Evolutionary conservation across 75 land plant species (phyloP).

Genomic region (Picea glauca): DNA sequence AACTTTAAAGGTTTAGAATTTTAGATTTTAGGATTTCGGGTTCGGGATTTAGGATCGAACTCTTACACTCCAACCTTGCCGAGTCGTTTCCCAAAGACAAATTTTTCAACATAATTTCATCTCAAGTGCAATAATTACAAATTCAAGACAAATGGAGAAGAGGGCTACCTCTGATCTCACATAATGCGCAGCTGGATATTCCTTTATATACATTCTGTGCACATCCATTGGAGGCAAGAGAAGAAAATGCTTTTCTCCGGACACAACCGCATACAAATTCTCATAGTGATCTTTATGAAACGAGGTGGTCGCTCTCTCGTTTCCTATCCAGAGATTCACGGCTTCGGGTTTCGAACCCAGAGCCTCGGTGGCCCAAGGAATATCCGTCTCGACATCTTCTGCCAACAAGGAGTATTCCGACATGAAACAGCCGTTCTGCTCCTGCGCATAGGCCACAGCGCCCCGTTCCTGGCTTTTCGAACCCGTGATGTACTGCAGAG

Average conservation of each 20-base stretch:
- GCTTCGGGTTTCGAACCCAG: slow-evolving; percentile 79
- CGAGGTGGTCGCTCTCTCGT: slow-evolving; percentile 53
- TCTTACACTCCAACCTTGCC: too few species aligned
- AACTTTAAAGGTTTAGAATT: too few species aligned
- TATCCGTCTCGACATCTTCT: slow-evolving; percentile 56
- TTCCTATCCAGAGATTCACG: slow-evolving; percentile 91
- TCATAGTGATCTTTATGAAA: slow-evolving; percentile 97
- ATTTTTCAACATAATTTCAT: too few species aligned
- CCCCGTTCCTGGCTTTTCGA: neutral
- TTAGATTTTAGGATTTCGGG: too few species aligned
- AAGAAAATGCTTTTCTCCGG: slow-evolving; percentile 83
- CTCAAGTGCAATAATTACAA: too few species aligned
- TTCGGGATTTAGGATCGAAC: too few species aligned
- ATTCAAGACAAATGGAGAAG: neutral
- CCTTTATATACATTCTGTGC: slow-evolving; percentile 70
- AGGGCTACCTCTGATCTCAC: slow-evolving; percentile 2
- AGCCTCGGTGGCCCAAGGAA: slow-evolving; percentile 81
- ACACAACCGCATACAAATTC: slow-evolving; percentile 79
- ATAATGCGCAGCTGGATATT: slow-evolving; percentile 67
- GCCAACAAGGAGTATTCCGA: slow-evolving; percentile 55
- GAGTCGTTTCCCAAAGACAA: too few species aligned
- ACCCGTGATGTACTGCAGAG: slow-evolving; percentile 41
- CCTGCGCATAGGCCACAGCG: slow-evolving; percentile 73
- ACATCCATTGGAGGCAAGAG: slow-evolving; percentile 84
- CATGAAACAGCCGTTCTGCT: slow-evolving; percentile 80